A percentile compares a stretch with the other conserved stretches of the same genome.
Evolutionary conservation across 441 rosid genomes (phyloP).

Genomic region (Dalechampia spathulata): DNA sequence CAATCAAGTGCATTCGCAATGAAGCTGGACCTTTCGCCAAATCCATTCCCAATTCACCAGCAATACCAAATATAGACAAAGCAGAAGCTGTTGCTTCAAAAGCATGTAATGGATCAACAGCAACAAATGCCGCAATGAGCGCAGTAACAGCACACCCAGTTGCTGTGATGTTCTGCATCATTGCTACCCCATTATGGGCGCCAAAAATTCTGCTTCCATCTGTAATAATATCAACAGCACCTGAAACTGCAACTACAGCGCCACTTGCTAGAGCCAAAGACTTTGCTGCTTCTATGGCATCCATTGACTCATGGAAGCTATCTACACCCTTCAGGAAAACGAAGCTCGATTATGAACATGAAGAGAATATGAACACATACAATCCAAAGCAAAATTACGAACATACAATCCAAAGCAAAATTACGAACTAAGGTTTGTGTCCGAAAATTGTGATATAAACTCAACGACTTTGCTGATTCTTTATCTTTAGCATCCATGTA

Average conservation of each 20-base stretch:
- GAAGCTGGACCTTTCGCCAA: slow-evolving; percentile 80
- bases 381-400: too few relatives aligned
- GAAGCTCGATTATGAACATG: not conserved
- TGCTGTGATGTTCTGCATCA: slow-evolving; percentile 87
- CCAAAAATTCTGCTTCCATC: slow-evolving; percentile 56
- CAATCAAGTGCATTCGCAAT: slow-evolving; percentile 73
- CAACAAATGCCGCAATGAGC: slow-evolving; percentile 68
- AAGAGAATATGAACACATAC: too few relatives aligned
- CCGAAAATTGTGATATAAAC: slow-evolving; percentile 24
- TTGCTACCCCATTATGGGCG: slow-evolving; percentile 64
- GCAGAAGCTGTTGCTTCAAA: slow-evolving; percentile 78
- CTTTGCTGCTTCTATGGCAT: slow-evolving; percentile 81
- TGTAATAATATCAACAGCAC: slow-evolving; percentile 71
- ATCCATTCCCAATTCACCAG: slow-evolving; percentile 74
- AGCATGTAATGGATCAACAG: slow-evolving; percentile 45
- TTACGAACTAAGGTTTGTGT: too few relatives aligned
- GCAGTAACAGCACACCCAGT: slow-evolving; percentile 80
- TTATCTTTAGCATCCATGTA: slow-evolving; percentile 56
- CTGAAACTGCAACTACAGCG: slow-evolving; percentile 68
- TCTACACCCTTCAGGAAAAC: slow-evolving; percentile 53
- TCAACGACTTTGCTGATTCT: slow-evolving; percentile 75
- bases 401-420: too few relatives aligned
- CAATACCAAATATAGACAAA: slow-evolving; percentile 69
- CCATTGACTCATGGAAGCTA: slow-evolving; percentile 66
- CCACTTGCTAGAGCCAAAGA: slow-evolving; percentile 57